Base-by-base conservation (phyloP, 2,329 filamentous ascomycete species). In the Phialocephala subalpina region DNA sequence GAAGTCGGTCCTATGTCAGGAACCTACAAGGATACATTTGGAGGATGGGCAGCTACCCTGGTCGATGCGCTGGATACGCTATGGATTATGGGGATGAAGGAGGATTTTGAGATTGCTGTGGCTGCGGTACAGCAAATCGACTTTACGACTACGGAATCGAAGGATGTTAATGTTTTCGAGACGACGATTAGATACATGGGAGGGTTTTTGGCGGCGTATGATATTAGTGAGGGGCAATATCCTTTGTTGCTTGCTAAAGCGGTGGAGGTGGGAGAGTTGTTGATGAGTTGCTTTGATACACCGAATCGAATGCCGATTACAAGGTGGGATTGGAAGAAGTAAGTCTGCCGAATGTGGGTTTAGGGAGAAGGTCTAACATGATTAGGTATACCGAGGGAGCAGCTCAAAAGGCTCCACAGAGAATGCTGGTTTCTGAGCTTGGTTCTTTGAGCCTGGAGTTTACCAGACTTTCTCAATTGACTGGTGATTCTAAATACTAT, bases 181-280 rank as follows among this genome's bases (percentile, higher is more conserved):
- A 97, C 94, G 0, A 92, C 90, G 12, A 97, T 98, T 75, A 88
- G 95, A 56, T 97, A 97, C 74, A 83, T 98, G 16, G 95, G 95
- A 33, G 95, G 95, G 0, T 82, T 98, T 58, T 76, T 98, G 58
- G 90, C 89, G 36, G 95, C 94, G 9, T 97, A 95, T 78, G 95
- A 98, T 79, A 84, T 97, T 62, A 94, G 92, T 61, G 91, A 86
- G 14, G 88, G 86, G 7, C 82, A 84, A 68, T 91, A 97, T 73
- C 80, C 84, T 11, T 81, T 90, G 11, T 82, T 93, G 27, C 79
- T 93, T 35, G 83, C 87, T 55, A 93, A 93, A 75, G 90, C 91
- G 7, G 81, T 89, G 22, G 89, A 93, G 76, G 82, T 93, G 25
- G 91, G 86, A 16, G 90, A 93, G 68, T 84, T 93, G 67, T 77